These are phyloP conservation scores for Berkeleyomyces basicola DNA, from an alignment of 2,329 filamentous ascomycete genomes.

Conservation along the genomic window DNA sequence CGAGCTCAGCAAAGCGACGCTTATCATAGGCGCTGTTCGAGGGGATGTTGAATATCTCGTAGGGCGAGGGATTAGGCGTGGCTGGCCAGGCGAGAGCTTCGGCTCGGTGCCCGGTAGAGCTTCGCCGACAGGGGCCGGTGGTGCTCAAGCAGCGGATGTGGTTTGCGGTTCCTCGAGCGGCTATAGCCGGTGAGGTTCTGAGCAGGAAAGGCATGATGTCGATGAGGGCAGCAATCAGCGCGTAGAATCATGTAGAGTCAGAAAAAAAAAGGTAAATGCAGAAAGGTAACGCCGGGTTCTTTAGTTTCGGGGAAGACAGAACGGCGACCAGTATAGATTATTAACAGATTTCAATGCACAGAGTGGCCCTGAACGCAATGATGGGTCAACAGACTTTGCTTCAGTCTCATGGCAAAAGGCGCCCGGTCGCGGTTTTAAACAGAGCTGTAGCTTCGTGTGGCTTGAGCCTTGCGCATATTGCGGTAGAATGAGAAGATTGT, in stretches of 20 bases:
- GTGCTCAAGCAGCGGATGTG: not conserved
- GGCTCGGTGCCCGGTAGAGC: not conserved
- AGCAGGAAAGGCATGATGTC: not conserved
- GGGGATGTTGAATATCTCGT: slow-evolving; percentile 58
- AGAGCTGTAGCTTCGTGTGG: not conserved
- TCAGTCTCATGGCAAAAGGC: not conserved
- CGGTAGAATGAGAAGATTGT: slow-evolving; percentile 4
- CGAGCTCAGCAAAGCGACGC: slow-evolving; percentile 69
- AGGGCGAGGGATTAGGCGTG: slow-evolving; percentile 52
- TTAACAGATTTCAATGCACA: not conserved
- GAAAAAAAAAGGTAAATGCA: not conserved
- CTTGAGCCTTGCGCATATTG: not conserved
- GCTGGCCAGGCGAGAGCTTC: slow-evolving; percentile 28
- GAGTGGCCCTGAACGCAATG: slow-evolving; percentile 9
- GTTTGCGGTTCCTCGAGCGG: not conserved
- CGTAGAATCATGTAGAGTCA: not conserved
- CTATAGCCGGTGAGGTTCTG: not conserved
- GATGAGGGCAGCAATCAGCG: not conserved
- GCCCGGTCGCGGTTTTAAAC: not conserved
- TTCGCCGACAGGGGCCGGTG: not conserved
- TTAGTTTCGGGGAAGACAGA: not conserved
- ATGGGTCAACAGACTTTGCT: not conserved
- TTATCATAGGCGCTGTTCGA: slow-evolving; percentile 58
- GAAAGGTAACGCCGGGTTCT: not conserved
- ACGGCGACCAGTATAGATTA: not conserved